Percentiles rank a stretch among this genome's conserved stretches.
Conservation (phyloP, 495 filamentous ascomycete genomes). For the Aspergillus egyptiacus region DNA sequence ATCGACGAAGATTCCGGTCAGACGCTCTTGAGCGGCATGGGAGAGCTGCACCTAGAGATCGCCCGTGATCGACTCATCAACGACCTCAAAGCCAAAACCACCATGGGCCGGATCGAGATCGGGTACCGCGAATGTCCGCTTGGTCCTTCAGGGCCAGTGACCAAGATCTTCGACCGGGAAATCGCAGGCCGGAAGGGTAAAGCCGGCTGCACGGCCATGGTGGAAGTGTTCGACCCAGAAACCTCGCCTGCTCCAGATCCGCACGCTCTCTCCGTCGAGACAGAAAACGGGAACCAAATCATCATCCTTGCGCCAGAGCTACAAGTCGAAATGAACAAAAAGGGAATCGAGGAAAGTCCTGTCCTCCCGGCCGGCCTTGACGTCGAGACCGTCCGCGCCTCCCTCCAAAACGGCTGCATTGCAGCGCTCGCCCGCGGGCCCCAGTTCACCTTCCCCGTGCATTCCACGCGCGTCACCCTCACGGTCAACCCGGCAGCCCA, state of each 20-base stretch:
- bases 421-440: constrained; percentile 84
- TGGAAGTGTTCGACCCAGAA: constrained; percentile 53
- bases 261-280: constrained; percentile 26
- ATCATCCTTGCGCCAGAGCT: constrained; percentile 47
- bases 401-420: constrained; percentile 71
- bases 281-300: constrained; percentile 53
- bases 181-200: constrained; percentile 73
- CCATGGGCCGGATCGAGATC: constrained; percentile 91
- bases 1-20: constrained; percentile 88
- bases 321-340: constrained; percentile 31
- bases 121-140: constrained; percentile 82
- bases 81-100: constrained; percentile 82
- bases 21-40: constrained; percentile 92
- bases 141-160: constrained; percentile 44
- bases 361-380: constrained; percentile 54
- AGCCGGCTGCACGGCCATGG: constrained; percentile 63
- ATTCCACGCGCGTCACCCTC: constrained; percentile 61
- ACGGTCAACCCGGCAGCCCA: constrained; percentile 60
- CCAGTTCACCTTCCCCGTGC: constrained; percentile 66
- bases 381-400: constrained; percentile 50
- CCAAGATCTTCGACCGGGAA: constrained; percentile 64
- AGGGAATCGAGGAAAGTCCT: constrained; percentile 34
- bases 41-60: constrained; percentile 95
- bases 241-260: constrained; percentile 16
- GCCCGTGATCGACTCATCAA: constrained; percentile 80